Percentiles rank a stretch among this genome's conserved stretches.
Evolutionary conservation across 176 grass and related monocot species (phyloP).

Genomic region (Musa itinerans): DNA sequence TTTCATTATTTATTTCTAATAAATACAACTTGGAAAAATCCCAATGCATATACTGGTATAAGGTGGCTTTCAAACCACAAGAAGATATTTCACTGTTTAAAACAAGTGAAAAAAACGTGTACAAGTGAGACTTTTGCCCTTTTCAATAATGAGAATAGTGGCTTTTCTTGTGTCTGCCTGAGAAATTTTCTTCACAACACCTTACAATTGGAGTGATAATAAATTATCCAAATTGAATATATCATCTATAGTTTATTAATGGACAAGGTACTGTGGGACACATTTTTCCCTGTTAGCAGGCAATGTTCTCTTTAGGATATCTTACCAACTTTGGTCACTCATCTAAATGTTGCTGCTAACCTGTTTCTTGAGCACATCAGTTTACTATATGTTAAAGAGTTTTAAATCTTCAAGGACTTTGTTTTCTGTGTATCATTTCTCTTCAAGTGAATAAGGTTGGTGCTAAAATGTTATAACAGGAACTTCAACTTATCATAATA

Average conservation of each 20-base stretch:
- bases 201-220: background rate
- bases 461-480: background rate
- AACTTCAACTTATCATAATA: background rate
- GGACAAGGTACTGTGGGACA: background rate
- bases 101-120: background rate
- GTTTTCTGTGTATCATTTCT: background rate
- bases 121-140: background rate
- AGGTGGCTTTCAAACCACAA: background rate
- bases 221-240: background rate
- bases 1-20: background rate
- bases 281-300: background rate
- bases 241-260: background rate
- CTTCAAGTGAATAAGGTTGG: background rate
- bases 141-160: background rate
- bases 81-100: background rate
- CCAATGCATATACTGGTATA: background rate
- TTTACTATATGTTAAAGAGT: background rate
- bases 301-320: background rate
- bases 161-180: background rate
- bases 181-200: background rate
- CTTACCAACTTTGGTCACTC: background rate
- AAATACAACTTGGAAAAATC: background rate
- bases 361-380: background rate
- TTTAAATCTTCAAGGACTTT: background rate
- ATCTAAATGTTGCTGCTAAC: background rate